Percentiles rank a stretch among this genome's conserved stretches.
Conservation (phyloP, 148 eudicot species). For the Bassia scoparia region DNA sequence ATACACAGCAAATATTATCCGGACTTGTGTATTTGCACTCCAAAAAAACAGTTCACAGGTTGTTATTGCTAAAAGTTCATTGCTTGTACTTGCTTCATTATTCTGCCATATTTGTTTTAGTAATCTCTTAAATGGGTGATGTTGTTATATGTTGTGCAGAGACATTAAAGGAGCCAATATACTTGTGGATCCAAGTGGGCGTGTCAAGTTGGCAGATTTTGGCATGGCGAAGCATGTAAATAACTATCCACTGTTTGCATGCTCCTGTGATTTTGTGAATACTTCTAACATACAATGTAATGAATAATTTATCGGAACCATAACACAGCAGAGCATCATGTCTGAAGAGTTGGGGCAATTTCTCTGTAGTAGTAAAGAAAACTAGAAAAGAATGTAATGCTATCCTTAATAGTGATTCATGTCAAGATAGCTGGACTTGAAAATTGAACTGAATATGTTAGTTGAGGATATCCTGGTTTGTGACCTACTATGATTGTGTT, state of each 20-base stretch:
- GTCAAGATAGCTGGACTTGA: neutral
- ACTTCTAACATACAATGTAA: neutral
- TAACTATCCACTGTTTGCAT: neutral
- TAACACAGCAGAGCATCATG: neutral
- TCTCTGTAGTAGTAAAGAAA: neutral
- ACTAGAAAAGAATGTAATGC: neutral
- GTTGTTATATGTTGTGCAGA: conserved; percentile 36
- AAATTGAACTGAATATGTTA: neutral
- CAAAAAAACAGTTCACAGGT: conserved; percentile 59
- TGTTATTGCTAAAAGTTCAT: conserved; percentile 9
- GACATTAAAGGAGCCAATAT: conserved; percentile 80
- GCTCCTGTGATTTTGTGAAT: neutral
- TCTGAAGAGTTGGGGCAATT: neutral
- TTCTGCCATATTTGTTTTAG: neutral
- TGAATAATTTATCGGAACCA: neutral
- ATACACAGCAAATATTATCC: conserved; percentile 49
- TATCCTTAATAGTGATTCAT: neutral
- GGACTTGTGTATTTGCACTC: conserved; percentile 66
- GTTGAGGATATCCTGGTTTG: neutral
- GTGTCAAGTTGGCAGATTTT: conserved; percentile 69
- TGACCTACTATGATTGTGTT: neutral
- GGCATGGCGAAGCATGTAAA: conserved; percentile 78
- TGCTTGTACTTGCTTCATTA: conserved; percentile 3
- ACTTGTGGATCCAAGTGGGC: conserved; percentile 59
- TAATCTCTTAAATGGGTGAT: neutral